These are phyloP conservation scores for Castanea sativa DNA, from an alignment of 306 rosid species.

Conservation along the genomic window DNA sequence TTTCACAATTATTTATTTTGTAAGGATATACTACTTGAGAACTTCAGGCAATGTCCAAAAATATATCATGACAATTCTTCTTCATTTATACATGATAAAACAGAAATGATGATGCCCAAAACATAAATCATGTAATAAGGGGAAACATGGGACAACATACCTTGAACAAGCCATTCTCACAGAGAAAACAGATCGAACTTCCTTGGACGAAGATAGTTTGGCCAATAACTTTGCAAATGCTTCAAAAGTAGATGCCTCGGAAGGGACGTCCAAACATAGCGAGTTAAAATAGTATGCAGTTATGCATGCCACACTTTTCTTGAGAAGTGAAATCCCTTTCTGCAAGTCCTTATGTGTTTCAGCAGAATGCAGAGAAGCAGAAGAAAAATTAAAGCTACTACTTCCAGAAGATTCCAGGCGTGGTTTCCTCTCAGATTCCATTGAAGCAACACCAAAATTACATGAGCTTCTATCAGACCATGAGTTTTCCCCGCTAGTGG, in stretches of 20 bases:
- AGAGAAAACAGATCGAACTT: conserved; percentile 75
- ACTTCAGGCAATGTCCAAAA: neutral
- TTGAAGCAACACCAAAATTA: conserved; percentile 89
- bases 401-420: conserved; percentile 73
- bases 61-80: neutral
- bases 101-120: neutral
- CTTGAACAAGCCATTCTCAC: conserved; percentile 81
- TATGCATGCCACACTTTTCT: conserved; percentile 92
- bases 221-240: conserved; percentile 83
- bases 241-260: conserved; percentile 92
- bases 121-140: neutral
- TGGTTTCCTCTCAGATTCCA: conserved; percentile 88
- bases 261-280: conserved; percentile 73
- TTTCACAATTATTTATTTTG: neutral
- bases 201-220: conserved; percentile 89
- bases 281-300: conserved; percentile 85
- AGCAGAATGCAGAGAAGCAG: conserved; percentile 74
- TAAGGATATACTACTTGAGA: neutral
- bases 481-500: conserved; percentile 77
- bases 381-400: conserved; percentile 71
- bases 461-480: conserved; percentile 95
- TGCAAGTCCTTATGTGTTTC: conserved; percentile 85
- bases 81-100: neutral
- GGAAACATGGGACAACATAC: conserved; percentile 37
- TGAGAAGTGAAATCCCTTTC: conserved; percentile 88